A percentile compares a stretch with the other conserved stretches of the same genome.
Evolutionary conservation across 345 rosid genomes (phyloP).

Genomic region (Mercurialis annua): DNA sequence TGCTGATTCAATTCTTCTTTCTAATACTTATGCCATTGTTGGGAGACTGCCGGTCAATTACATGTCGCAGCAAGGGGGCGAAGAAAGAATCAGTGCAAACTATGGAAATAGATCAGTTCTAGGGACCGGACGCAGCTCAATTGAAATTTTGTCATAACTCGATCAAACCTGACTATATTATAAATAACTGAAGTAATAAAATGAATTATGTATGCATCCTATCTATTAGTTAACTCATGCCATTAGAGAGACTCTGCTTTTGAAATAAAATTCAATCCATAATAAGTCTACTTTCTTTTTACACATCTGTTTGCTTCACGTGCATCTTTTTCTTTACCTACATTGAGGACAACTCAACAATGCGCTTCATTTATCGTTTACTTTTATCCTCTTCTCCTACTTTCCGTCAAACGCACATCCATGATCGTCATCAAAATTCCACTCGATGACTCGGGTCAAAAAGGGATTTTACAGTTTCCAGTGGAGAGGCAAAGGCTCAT

Average conservation of each 20-base stretch:
- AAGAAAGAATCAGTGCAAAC: constrained; percentile 1
- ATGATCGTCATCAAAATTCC: constrained; percentile 22
- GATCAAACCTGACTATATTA: not conserved
- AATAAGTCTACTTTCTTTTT: too few relatives aligned
- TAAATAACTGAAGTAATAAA: not conserved
- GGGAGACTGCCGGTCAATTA: constrained; percentile 40
- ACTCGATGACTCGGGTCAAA: constrained; percentile 16
- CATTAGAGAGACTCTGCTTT: not conserved
- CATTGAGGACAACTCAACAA: constrained; percentile 4
- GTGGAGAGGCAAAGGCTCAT: constrained; percentile 28
- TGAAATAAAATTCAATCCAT: not conserved
- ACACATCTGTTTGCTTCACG: not conserved
- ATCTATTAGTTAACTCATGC: not conserved
- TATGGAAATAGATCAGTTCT: constrained; percentile 1
- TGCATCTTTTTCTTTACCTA: not conserved
- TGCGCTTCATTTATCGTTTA: constrained; percentile 3
- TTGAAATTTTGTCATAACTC: constrained; percentile 26
- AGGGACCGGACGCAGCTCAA: constrained; percentile 46
- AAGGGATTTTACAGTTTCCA: constrained; percentile 31
- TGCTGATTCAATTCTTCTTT: constrained; percentile 50
- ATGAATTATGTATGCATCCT: not conserved
- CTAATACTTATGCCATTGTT: constrained; percentile 45
- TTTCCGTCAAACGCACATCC: constrained; percentile 4
- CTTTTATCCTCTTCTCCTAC: constrained; percentile 1
- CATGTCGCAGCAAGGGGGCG: constrained; percentile 22